Base-by-base conservation (phyloP, 306 rosid genomes). In the Castanea crenata region DNA sequence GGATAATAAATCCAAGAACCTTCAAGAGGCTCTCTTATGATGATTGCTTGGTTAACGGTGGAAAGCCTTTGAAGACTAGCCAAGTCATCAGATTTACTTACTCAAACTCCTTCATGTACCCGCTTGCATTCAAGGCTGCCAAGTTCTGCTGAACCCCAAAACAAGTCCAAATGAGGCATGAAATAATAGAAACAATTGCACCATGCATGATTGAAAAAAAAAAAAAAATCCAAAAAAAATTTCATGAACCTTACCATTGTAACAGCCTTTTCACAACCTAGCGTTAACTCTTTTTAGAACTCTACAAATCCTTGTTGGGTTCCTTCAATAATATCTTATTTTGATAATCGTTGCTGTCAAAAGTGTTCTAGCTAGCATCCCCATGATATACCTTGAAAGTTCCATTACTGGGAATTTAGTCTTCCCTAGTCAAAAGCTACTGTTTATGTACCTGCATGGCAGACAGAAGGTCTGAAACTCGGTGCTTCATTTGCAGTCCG, bases 41-140 rank as follows among this genome's bases (percentile, higher is more conserved):
- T 71, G 91, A 90, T 51, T 92, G 97, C 73, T 83, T 90, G 87
- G 87, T 92, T 18, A 90, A 87, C 80, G 92, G 87, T 74, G 97
- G 97, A 18, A 64, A 80, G 49, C 81, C 87, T 23, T 80, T 92
- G 76, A 79, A 78, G 34, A 79, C 81, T 38, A 78, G 76, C 16
- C 85, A 88, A 59, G 72, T 81, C 20, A 80, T 92, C 76, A 87
- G 92, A 64, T 88, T 92, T 82, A 81, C 93, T 46, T 88, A 90
- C 78, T 87, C 88, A 5, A 92, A 87, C 81, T 79, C 97, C 75
- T 85, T 90, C 70, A 81, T 79, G 91, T 92, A 88, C 61, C 94
- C 89, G 35, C 85, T 92, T 70, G 16, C 80, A 5, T 83, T 92
- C 44, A 92, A 86, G 83, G 86, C 87, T 29, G 97, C 93, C 64